Evolutionary conservation across 345 rosid species (phyloP).

Genomic region (Anacardium occidentale): DNA sequence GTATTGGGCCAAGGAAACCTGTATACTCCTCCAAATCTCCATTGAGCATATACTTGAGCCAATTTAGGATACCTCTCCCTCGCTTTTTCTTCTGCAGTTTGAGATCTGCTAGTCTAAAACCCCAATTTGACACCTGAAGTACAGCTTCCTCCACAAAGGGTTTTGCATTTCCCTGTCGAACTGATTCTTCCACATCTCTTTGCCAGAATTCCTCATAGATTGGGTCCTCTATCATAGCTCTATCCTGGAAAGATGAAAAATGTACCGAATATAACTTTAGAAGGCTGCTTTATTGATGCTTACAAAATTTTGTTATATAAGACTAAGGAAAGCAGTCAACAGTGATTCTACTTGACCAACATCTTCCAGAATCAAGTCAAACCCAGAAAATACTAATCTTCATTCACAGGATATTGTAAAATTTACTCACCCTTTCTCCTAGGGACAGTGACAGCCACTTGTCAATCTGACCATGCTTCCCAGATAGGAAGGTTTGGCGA

Average conservation of each 20-base stretch:
- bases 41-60: constrained; percentile 37
- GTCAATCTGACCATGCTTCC: constrained; percentile 64
- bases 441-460: constrained; percentile 60
- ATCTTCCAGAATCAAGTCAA: not conserved
- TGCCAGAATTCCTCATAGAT: constrained; percentile 70
- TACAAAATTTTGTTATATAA: not conserved
- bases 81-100: constrained; percentile 48
- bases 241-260: constrained; percentile 42
- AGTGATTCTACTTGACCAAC: not conserved
- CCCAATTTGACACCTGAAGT: constrained; percentile 66
- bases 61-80: constrained; percentile 45
- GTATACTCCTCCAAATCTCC: constrained; percentile 43
- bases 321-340: not conserved
- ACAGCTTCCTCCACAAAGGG: constrained; percentile 68
- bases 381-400: not conserved
- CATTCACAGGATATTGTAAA: not conserved
- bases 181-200: constrained; percentile 73
- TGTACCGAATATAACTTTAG: not conserved
- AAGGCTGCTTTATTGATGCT: not conserved
- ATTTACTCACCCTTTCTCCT: constrained; percentile 51
- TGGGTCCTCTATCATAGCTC: constrained; percentile 66
- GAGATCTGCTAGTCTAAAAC: constrained; percentile 62
- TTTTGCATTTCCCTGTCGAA: constrained; percentile 54
- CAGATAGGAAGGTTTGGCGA: constrained; percentile 52
- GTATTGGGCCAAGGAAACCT: constrained; percentile 74